phyloP scores from a whole-genome alignment of 331 rosid species.

The Erythrophleum ivorense region DNA sequence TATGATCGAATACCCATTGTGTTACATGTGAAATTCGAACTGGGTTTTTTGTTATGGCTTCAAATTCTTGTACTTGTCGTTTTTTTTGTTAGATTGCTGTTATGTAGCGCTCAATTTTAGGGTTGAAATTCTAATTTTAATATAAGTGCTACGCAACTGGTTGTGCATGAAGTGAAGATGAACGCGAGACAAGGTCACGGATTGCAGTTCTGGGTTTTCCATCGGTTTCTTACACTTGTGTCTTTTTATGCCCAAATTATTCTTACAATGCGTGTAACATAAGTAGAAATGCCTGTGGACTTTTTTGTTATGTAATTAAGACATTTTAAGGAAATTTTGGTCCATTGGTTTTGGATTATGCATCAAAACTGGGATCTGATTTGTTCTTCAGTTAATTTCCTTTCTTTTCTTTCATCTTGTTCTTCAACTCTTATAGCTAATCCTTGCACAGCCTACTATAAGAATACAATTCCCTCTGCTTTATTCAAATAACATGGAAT shows the following conservation, averaged over 20 bases:
- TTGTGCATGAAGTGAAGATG: constrained; percentile 22
- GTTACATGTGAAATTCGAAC: constrained; percentile 39
- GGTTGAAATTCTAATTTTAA: constrained; percentile 41
- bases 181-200: constrained; percentile 16
- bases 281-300: constrained; percentile 32
- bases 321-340: constrained; percentile 23
- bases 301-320: neutral
- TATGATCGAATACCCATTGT: constrained; percentile 45
- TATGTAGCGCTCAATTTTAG: constrained; percentile 36
- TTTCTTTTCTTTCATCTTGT: constrained; percentile 11
- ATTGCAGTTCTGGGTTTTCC: constrained; percentile 7
- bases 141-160: constrained; percentile 12
- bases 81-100: constrained; percentile 1
- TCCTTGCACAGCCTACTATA: neutral
- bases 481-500: constrained; percentile 5
- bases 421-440: neutral
- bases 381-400: constrained; percentile 9
- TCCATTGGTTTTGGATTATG: constrained; percentile 38
- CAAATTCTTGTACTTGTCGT: constrained; percentile 25
- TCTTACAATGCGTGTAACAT: neutral
- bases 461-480: neutral
- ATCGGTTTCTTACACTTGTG: constrained; percentile 20
- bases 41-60: constrained; percentile 37
- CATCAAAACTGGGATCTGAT: constrained; percentile 31
- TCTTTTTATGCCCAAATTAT: constrained; percentile 22